These are phyloP conservation scores for Oryza coarctata DNA, from an alignment of 176 grass and related monocot genomes.

Conservation along the genomic window DNA sequence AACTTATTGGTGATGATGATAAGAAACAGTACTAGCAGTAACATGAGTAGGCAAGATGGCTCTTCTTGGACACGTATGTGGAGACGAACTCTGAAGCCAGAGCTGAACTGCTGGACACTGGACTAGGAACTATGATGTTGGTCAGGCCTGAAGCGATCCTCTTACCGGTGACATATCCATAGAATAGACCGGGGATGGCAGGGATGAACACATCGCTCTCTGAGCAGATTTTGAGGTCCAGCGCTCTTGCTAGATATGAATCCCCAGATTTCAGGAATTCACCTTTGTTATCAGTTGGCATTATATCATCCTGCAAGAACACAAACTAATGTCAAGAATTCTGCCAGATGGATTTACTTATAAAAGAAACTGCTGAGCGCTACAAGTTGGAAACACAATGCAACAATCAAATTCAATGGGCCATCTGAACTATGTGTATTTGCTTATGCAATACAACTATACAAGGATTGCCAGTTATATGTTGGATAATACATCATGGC, in stretches of 20 bases:
- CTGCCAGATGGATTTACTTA: neutral
- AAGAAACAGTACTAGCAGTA: constrained; percentile 37
- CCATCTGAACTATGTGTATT: neutral
- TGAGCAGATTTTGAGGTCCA: constrained; percentile 83
- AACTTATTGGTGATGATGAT: constrained; percentile 33
- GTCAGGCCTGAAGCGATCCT: constrained; percentile 70
- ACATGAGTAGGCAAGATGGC: constrained; percentile 70
- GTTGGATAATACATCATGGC: neutral
- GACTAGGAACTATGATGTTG: constrained; percentile 61
- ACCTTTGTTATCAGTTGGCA: constrained; percentile 68
- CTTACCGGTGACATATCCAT: constrained; percentile 72
- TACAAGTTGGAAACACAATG: neutral
- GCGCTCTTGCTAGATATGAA: constrained; percentile 64
- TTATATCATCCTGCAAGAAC: constrained; percentile 71
- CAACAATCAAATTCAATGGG: neutral
- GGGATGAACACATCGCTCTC: constrained; percentile 71
- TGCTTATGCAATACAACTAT: neutral
- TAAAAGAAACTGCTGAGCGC: neutral
- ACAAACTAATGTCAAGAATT: neutral
- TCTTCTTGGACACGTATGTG: constrained; percentile 65
- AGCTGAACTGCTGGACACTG: constrained; percentile 18
- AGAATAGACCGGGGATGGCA: constrained; percentile 73
- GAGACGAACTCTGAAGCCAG: constrained; percentile 58
- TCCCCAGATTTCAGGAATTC: constrained; percentile 60
- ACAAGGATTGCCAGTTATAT: neutral